phyloP scores from a whole-genome alignment of 805 yeast genomes.

The Candida verbasci region DNA sequence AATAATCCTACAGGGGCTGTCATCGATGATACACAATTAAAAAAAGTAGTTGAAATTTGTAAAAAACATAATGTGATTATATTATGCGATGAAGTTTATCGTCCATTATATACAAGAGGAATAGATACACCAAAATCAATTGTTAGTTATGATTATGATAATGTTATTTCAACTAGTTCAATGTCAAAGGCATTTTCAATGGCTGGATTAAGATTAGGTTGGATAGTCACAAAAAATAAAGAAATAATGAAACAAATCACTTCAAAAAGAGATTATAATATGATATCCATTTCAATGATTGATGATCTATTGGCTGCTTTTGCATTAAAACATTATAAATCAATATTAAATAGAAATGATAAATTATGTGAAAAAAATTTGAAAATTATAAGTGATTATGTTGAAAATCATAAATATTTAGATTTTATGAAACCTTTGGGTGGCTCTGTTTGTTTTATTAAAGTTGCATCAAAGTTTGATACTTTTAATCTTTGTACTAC shows the following conservation, averaged over 20 bases:
- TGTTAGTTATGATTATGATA: slow-evolving; percentile 35
- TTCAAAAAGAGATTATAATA: slow-evolving; percentile 46
- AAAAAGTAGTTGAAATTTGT: slow-evolving; percentile 36
- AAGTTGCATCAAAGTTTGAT: slow-evolving; percentile 21
- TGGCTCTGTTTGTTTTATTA: slow-evolving; percentile 45
- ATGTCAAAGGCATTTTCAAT: slow-evolving; percentile 51
- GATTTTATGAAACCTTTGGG: slow-evolving; percentile 42
- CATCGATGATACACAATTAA: slow-evolving; percentile 29
- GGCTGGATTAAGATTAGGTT: slow-evolving; percentile 52
- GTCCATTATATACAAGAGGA: slow-evolving; percentile 45
- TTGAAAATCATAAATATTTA: slow-evolving; percentile 24
- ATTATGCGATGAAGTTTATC: slow-evolving; percentile 50
- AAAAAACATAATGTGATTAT: slow-evolving; percentile 26
- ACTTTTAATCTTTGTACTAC: slow-evolving; percentile 30
- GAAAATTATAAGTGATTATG: slow-evolving; percentile 27
- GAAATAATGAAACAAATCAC: slow-evolving; percentile 26
- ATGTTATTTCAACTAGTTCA: slow-evolving; percentile 45
- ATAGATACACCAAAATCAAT: slow-evolving; percentile 33
- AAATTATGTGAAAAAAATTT: slow-evolving; percentile 37
- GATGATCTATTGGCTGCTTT: slow-evolving; percentile 45
- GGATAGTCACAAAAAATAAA: slow-evolving; percentile 40
- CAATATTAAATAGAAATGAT: slow-evolving; percentile 36
- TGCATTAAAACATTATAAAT: slow-evolving; percentile 31
- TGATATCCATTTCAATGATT: slow-evolving; percentile 43
- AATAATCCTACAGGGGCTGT: slow-evolving; percentile 45